Base-by-base conservation (phyloP, 352 stramenopile genomes). In the Phytopythium litorale region DNA sequence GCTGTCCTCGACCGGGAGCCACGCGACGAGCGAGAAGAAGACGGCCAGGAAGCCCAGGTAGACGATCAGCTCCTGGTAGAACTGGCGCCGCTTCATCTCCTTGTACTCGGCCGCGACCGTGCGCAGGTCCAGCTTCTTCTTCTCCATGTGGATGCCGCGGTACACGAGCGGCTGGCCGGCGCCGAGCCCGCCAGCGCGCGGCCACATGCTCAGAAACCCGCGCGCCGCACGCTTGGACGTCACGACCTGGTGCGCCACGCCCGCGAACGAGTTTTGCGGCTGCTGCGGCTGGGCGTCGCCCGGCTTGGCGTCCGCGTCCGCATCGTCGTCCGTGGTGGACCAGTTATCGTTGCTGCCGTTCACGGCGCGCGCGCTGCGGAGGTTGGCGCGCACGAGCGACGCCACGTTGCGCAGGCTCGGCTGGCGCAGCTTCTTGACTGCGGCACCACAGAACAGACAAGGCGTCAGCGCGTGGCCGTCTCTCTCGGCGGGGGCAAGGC, bases 81-180 rank as follows among this genome's bases (percentile, higher is more conserved):
- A 96, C 70, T 94, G 83, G 11, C 79, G 70, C 8, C 87, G 85
- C 68, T 92, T 93, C 57, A 91, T 86, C 71, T 96, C 84, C 59
- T 94, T 96, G 73, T 92, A 96, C 68, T 96, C 82, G 53, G 83
- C 67, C 35, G 81, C 76, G 15, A 96, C 81, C 18, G 70, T 78
- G 48, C 84, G 73, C 11, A 96, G 62, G 42, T 94, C 79, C 28
- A 96, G 71, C 55, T 96, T 96, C 68, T 94, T 96, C 73, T 96
- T 96, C 67, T 96, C 84, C 80, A 96, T 92, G 61, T 93, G 86
- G 60, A 96, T 88, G 9, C 87, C 87, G 33, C 88, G 83, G 78
- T 91, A 89, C 38, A 92, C 71, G 62, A 89, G 75, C 60, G 74
- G 70, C 8, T 73, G 67, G 18, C 71, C 68, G 3, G 58, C 71